Evolutionary conservation across 2,329 filamentous ascomycete genomes (phyloP), one percentile per base, ranked within the genome.

Genomic region (Hypoxylon sp.): DNA sequence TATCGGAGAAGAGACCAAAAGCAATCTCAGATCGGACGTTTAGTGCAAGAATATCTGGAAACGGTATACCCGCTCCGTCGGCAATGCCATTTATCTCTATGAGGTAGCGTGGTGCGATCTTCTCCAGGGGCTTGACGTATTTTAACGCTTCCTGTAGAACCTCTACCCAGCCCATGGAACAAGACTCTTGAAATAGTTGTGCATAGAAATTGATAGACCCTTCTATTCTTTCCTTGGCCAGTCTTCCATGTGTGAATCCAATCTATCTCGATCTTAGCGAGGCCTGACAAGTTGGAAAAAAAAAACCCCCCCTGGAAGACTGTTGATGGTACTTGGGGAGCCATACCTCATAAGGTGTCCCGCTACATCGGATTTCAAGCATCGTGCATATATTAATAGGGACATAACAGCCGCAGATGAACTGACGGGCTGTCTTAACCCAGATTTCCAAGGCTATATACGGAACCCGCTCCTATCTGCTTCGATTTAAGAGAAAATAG

Each of bases 21-120:
- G 81, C 81, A 67, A 88, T 88, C 75, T 89, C 87, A 0, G 84
- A 88, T 1, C 87, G 81, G 5, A 87, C 83, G 61, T 90, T 90
- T 10, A 90, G 76, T 1, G 87, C 86, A 1, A 90, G 75, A n/a
- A 90, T 83, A 51, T 88, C 85, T 2, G 85, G 74, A 1, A 88
- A 71, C 0, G 79, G 69, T 6, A 82, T 74, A 0, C 73, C 77
- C 0, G 86, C 81, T 1, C 87, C 87, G 0, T 84, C 80, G 0
- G 87, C 86, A 44, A 90, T 81, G 10, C 86, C 89, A 60, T 77
- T 74, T 71, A 85, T 84, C 69, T 87, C 85, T n/a, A 76, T 74
- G 3, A 82, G 73, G 17, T 83, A 74, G 17, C 79, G 73, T 0
- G 81, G 78, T 0, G 78, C 75, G n/a, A 80, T 63, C 6, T 74